Base-by-base conservation (phyloP, 495 filamentous ascomycete genomes). In the Xylaria bambusicola region DNA sequence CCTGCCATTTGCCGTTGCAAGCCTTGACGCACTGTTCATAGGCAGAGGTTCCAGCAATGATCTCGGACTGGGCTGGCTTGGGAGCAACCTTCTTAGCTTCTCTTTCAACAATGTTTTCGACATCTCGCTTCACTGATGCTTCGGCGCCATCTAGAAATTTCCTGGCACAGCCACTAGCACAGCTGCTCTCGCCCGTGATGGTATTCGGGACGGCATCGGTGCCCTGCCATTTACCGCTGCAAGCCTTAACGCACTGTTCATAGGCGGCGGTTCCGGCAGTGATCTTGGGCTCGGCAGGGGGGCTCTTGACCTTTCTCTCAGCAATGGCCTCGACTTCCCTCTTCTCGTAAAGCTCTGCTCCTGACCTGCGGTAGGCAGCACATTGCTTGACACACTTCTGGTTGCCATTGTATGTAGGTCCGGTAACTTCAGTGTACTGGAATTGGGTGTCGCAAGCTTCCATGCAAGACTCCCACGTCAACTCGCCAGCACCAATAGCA, bases 351-450 rank as follows among this genome's bases (percentile, higher is more conserved):
- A 51, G 9, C 1, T 46, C 46, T 0, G 21, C 23, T n/a, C 15
- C 46, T 6, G 33, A 13, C 18, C 13, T n/a, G 3, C 15, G n/a
- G 48, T 23, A 42, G 9, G 5, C 0, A 1, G 56, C 56, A 8
- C 56, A 59, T 0, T 36, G 17, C 1, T 20, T 12, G n/a, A 35
- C 26, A 31, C 58, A 60, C n/a, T n/a, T n/a, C n/a, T n/a, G n/a
- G 8, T 13, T 7, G 3, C 12, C 7, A 6, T 8, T n/a, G 20
- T 50, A 38, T 13, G 26, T 26, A 18, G 41, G 26, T 8, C 17
- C 15, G 17, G 27, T 41, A n/a, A 56, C 20, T 24, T 35, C 53
- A 7, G 41, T 41, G 41, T 15, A 2, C 53, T 56, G 53, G 24
- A 2, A 46, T 5, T 17, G 13, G 26, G 6, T 15, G 2, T 21